Base-by-base conservation (phyloP, 768 basidiomycete genomes). In the Hygrocybe coccinea region DNA sequence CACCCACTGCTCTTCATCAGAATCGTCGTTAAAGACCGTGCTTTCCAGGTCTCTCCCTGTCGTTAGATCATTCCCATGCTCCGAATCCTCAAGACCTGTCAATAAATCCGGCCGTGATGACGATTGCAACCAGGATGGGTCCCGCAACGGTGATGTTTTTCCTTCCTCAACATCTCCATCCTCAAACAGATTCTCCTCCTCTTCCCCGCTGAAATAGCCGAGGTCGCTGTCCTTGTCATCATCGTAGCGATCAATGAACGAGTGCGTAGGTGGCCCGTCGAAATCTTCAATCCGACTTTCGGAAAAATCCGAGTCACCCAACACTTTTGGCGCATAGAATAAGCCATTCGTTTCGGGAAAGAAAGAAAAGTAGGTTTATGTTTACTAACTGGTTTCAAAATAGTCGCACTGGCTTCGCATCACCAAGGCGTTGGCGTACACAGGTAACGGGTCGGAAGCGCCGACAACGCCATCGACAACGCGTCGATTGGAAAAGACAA, bases 141-240 rank as follows among this genome's bases (percentile, higher is more conserved):
- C 50, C 2, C 9, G 34, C 11, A 38, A 35, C 3, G 44, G 11
- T n/a, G 21, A 17, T 22, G 10, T 8, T 15, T 4, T 34, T 8
- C 29, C 9, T 2, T 33, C 33, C 48, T 15, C 22, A 19, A 19
- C 48, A 47, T n/a, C n/a, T 37, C 22, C 50, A 9, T 21, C 36
- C 15, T 37, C 37, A 19, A 22, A 21, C 3, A 29, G 7, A 21
- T 36, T 34, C 6, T 39, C 35, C 21, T 21, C 47, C 10, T 56
- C 55, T 6, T 56, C 47, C 29, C 44, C 55, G 19, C 55, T 56
- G 47, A 56, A 49, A 41, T 56, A 56, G 7, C 48, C 48, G 21
- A 56, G 55, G 21, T 56, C 55, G 45, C 55, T 56, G 22, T 56
- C 55, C 6, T 47, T 35, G 17, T 56, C 47, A 36, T 56, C 52